Base-by-base conservation (phyloP, 75 land plant genomes). In the Larix kaempferi region DNA sequence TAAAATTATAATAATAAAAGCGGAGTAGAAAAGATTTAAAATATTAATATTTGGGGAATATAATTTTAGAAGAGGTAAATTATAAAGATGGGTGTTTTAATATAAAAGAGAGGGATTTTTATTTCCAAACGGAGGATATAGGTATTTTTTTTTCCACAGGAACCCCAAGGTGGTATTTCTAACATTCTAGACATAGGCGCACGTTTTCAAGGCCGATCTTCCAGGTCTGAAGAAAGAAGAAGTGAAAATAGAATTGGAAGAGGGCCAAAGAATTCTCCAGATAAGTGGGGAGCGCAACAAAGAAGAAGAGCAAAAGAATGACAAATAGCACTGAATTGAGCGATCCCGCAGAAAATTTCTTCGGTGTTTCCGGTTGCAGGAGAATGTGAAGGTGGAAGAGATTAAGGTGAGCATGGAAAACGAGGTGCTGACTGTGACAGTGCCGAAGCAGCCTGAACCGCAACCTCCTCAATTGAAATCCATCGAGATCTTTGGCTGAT, bases 321-420 rank as follows among this genome's bases (percentile, higher is more conserved):
- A 80, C 58, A 80, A 59, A 60, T 86, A 82, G 84, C 85, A 78
- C 63, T 16, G 82, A 0, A 78, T 83, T 22, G 88, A 86, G 76
- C 54, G 82, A 44, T 23, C 56, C 33, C 71, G 82, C 14, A 82
- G 88, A 16, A 67, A 79, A 59, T 86, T 86, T 58, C 17, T 44
- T 10, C 29, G 85, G 75, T 16, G 78, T 76, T 82, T 86, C 49
- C 19, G 88, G 80, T 79, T 86, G 65, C 84, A 84, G 41, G 84
- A 74, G 13, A 76, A 79, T 60, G 84, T 57, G 17, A 69, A 83
- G 65, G 25, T 80, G 54, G 88, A 86, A n/a, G 85, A 71, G 21
- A 69, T 86, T 19, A 75, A 63, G 49, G 39, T 59, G 61, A 26
- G 4, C 57, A 56, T 83, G 57, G 82, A 79, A 71, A 15, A 86